phyloP scores from a whole-genome alignment of 1,284 basidiomycete genomes.

The Schizopora paradoxa region DNA sequence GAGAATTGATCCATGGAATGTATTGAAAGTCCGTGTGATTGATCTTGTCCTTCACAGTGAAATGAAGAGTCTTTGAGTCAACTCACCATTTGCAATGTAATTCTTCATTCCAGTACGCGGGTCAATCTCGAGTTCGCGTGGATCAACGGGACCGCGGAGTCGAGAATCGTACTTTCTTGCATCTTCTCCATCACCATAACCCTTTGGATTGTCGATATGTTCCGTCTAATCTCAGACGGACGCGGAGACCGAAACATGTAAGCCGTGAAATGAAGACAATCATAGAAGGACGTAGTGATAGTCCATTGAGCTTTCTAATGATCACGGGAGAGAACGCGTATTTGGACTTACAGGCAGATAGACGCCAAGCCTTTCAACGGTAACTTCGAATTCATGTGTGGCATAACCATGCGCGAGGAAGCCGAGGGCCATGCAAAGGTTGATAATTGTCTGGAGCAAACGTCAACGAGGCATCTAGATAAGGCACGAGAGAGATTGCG shows the following conservation, averaged over 20 bases:
- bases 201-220: constrained; percentile 87
- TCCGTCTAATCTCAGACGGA: constrained; percentile 45
- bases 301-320: neutral
- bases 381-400: constrained; percentile 87
- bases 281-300: neutral
- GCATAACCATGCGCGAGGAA: constrained; percentile 84
- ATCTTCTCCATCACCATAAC: constrained; percentile 84
- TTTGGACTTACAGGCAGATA: constrained; percentile 68
- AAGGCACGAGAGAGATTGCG: neutral
- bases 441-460: constrained; percentile 69
- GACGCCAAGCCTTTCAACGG: constrained; percentile 77
- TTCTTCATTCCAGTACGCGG: constrained; percentile 91
- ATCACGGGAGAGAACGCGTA: neutral
- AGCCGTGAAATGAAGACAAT: constrained; percentile 1
- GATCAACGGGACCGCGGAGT: constrained; percentile 69
- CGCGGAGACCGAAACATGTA: neutral
- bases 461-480: neutral
- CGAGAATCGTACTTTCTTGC: constrained; percentile 70
- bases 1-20: constrained; percentile 1
- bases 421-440: constrained; percentile 86
- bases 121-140: constrained; percentile 83
- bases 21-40: neutral
- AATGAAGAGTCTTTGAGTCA: no score
- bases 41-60: no score
- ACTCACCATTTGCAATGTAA: constrained; percentile 81